Evolutionary conservation across 371 early-diverging fungal species (phyloP), one percentile per base, ranked within the genome.

Genomic region (Catenaria anguillulae): DNA sequence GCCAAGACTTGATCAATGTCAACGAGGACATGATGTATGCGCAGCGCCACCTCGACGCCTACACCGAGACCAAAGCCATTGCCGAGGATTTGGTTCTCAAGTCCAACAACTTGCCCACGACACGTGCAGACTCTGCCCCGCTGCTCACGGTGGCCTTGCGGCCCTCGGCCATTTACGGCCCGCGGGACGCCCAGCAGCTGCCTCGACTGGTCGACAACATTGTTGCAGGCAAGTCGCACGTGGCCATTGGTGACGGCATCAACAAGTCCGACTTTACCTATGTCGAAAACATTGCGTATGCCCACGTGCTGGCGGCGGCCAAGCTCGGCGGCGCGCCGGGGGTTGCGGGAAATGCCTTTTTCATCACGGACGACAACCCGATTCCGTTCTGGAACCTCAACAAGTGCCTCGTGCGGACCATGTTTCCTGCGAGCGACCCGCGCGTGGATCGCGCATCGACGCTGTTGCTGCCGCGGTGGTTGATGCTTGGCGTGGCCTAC

Each of bases 261-360:
- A 93, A 92, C 75, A 68, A 92, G 64, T 87, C 90, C 74, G 94
- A 93, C 68, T 92, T 84, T 70, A 93, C 94, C 15, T 93, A 90
- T 68, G 95, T 95, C 31, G 92, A 85, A 65, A 95, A 95, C 62
- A 84, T 88, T 19, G 92, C 93, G 4, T 82, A 90, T 60, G 92
- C 92, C 19, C 96, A 93, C 66, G 70, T 93, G 4, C 75, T 92
- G 59, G 93, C 93, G 17, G 87, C 86, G 2, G 85, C 92, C 56
- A 85, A 83, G 65, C 71, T 93, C 37, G 62, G 29, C 37, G 23
- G n/a, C 36, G 61, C 55, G 33, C 10, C 40, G 5, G 67, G 64
- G 5, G 69, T 66, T 35, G 71, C 72, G n/a, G 64, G 70, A 24
- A 33, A 91, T 77, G 88, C 84, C 15, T 94, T 89, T 72, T 84